These are phyloP conservation scores for Symmetrospora coprosmae DNA, from an alignment of 768 basidiomycete species.

Conservation along the genomic window DNA sequence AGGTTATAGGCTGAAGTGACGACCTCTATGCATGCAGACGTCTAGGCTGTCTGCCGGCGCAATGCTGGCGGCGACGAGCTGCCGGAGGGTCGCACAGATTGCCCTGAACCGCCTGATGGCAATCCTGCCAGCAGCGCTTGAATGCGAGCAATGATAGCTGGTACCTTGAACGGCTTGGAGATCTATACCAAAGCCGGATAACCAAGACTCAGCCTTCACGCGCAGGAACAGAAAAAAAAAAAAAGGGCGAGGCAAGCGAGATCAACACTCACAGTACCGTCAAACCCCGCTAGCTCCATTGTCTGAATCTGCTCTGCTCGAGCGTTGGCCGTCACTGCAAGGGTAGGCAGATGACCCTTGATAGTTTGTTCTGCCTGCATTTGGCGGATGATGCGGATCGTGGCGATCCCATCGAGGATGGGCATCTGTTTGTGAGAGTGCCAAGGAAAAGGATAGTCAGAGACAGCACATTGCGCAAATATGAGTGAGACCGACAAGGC, in stretches of 20 bases:
- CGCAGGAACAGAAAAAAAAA: too few relatives aligned
- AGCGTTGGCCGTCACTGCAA: constrained; percentile 12
- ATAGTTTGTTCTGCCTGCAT: neutral
- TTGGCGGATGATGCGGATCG: constrained; percentile 3
- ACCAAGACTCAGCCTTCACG: too few relatives aligned
- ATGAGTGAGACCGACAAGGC: neutral
- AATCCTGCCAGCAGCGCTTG: neutral
- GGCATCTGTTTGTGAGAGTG: constrained; percentile 17
- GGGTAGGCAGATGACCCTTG: constrained; percentile 6
- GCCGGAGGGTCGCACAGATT: too few relatives aligned
- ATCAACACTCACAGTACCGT: too few relatives aligned
- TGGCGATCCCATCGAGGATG: constrained; percentile 9
- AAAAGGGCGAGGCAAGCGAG: too few relatives aligned
- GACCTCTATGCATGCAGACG: too few relatives aligned
- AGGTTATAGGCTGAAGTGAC: too few relatives aligned
- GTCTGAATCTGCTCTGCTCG: constrained; percentile 3
- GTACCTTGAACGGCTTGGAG: constrained; percentile 15
- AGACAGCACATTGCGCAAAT: neutral
- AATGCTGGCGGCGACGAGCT: too few relatives aligned
- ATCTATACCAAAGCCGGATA: constrained; percentile 8
- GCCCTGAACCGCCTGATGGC: too few relatives aligned
- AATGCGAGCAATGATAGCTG: neutral
- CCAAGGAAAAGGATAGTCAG: neutral
- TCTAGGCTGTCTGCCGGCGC: too few relatives aligned
- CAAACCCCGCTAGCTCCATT: too few relatives aligned